Evolutionary conservation across 2,329 filamentous ascomycete genomes (phyloP).

Genomic region (Neonectria neomacrospora): DNA sequence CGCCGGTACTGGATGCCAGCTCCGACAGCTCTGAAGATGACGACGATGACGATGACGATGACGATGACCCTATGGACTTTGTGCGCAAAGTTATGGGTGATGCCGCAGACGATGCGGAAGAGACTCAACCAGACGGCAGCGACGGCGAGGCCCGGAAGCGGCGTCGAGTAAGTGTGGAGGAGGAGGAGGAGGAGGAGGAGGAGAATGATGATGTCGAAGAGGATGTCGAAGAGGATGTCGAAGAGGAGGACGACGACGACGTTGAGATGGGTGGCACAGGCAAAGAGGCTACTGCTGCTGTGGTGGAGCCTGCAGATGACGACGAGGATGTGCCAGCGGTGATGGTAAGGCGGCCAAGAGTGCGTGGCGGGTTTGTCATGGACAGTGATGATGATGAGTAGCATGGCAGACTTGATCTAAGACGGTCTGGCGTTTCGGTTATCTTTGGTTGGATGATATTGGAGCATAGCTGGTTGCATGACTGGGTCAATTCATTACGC

Average conservation of each 20-base stretch:
- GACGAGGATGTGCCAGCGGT: conserved; percentile 48
- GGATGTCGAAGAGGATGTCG: conserved; percentile 28
- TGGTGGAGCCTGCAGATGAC: conserved; percentile 30
- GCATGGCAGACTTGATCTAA: conserved; percentile 30
- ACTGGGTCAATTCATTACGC: conserved; percentile 1
- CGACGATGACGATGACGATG: conserved; percentile 42
- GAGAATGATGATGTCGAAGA: too few relatives aligned
- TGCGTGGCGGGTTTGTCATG: conserved; percentile 65
- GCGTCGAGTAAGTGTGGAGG: conserved; percentile 48
- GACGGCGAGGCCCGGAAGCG: conserved; percentile 52
- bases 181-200: conserved; percentile 31
- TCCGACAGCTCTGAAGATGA: conserved; percentile 45
- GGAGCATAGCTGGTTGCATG: conserved; percentile 1
- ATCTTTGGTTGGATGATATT: conserved; percentile 15
- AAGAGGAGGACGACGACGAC: conserved; percentile 38
- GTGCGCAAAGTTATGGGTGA: conserved; percentile 39
- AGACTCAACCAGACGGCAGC: conserved; percentile 46
- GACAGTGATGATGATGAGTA: conserved; percentile 70
- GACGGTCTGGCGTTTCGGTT: conserved; percentile 29
- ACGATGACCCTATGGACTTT: conserved; percentile 37
- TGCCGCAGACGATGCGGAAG: conserved; percentile 42
- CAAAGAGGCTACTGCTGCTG: conserved; percentile 15
- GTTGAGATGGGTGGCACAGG: conserved; percentile 43
- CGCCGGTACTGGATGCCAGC: conserved; percentile 34
- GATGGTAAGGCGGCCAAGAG: conserved; percentile 54